Conservation (phyloP, 495 filamentous ascomycete species). For the Extremus antarcticus region DNA sequence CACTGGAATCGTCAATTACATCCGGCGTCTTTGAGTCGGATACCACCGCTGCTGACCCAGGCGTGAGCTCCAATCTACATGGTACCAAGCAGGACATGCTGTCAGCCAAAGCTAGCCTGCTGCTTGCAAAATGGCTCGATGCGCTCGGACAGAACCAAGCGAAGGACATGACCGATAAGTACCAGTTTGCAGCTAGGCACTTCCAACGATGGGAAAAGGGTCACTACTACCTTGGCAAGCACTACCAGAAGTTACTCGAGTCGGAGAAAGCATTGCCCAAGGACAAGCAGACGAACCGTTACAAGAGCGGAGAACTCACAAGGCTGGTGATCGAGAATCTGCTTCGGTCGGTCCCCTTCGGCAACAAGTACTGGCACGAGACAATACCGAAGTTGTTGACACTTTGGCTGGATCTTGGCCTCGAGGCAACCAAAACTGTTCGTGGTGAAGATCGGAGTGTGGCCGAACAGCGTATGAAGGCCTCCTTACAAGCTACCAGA, state of each 20-base stretch:
- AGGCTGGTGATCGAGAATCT: slow-evolving; percentile 92
- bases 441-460: slow-evolving; percentile 30
- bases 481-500: slow-evolving; percentile 58
- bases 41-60: slow-evolving; percentile 28
- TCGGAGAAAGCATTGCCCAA: slow-evolving; percentile 68
- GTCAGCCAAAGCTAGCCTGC: slow-evolving; percentile 57
- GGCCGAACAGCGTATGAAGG: slow-evolving; percentile 46
- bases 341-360: slow-evolving; percentile 70
- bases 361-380: slow-evolving; percentile 90
- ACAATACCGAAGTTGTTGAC: slow-evolving; percentile 83
- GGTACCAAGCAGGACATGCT: slow-evolving; percentile 41
- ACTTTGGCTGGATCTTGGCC: slow-evolving; percentile 85
- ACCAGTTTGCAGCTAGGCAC: slow-evolving; percentile 56
- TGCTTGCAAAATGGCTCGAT: slow-evolving; percentile 95
- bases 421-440: slow-evolving; percentile 49
- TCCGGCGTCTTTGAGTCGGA: slow-evolving; percentile 53
- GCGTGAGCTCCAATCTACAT: neutral
- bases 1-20: slow-evolving; percentile 70
- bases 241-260: slow-evolving; percentile 94
- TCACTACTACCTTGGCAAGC: slow-evolving; percentile 90
- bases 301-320: slow-evolving; percentile 63
- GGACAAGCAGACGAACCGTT: slow-evolving; percentile 48
- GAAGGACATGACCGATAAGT: slow-evolving; percentile 61
- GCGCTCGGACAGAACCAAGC: slow-evolving; percentile 81
- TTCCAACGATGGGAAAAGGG: slow-evolving; percentile 81